These are phyloP conservation scores for Theobroma cacao DNA, from an alignment of 345 rosid genomes.

Conservation along the genomic window DNA sequence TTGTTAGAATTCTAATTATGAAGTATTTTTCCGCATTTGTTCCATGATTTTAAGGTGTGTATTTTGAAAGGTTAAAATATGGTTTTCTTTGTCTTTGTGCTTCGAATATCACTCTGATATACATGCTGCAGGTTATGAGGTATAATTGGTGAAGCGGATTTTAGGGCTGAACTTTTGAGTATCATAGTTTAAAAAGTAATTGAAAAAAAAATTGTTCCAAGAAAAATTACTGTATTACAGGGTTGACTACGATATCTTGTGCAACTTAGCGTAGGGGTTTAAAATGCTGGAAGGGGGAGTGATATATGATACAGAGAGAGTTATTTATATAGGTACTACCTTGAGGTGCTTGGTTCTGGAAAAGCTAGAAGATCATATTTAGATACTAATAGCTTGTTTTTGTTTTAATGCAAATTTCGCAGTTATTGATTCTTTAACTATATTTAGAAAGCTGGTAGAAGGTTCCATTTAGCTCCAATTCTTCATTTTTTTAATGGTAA, in stretches of 20 bases:
- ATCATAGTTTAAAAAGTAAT: neutral
- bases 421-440: neutral
- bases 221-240: neutral
- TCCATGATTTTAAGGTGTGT: neutral
- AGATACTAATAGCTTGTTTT: neutral
- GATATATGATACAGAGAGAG: neutral
- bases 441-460: neutral
- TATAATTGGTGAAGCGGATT: neutral
- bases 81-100: neutral
- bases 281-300: neutral
- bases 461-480: constrained; percentile 1
- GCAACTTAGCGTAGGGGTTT: neutral
- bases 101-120: neutral
- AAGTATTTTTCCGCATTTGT: too few relatives aligned
- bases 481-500: neutral
- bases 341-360: neutral
- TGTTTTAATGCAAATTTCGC: neutral
- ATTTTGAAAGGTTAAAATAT: neutral
- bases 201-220: neutral
- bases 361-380: neutral
- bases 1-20: neutral
- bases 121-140: neutral
- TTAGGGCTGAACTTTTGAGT: neutral
- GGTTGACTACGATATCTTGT: neutral
- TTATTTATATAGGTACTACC: neutral